These are phyloP conservation scores for Mycena latifolia DNA, from an alignment of 768 basidiomycete genomes.

Conservation along the genomic window DNA sequence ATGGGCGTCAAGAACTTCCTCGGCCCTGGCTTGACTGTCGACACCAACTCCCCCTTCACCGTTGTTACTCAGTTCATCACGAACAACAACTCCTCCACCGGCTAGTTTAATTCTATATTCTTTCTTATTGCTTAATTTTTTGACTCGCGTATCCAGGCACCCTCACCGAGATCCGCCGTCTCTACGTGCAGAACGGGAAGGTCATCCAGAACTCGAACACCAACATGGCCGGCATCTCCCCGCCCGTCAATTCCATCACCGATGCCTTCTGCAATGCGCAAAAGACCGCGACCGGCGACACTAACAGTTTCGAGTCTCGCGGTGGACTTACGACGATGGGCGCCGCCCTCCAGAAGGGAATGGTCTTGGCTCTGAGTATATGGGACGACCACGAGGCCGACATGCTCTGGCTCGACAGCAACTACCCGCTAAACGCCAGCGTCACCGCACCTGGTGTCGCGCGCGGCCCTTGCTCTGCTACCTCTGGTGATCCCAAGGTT, in stretches of 20 bases:
- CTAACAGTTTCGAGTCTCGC: slow-evolving; percentile 48
- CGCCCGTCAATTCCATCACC: slow-evolving; percentile 59
- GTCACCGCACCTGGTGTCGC: slow-evolving; percentile 37
- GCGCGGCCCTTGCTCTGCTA: slow-evolving; percentile 35
- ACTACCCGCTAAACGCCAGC: slow-evolving; percentile 44
- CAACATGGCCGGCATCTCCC: slow-evolving; percentile 57
- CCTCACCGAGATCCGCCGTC: slow-evolving; percentile 65
- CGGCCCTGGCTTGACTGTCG: slow-evolving; percentile 60
- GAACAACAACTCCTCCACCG: slow-evolving; percentile 48
- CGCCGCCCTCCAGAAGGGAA: slow-evolving; percentile 46
- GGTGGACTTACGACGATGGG: slow-evolving; percentile 48
- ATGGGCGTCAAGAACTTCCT: slow-evolving; percentile 62
- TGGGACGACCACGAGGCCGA: slow-evolving; percentile 56
- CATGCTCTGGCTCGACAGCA: slow-evolving; percentile 57
- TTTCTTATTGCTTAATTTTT: too few relatives aligned
- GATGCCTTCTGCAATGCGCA: slow-evolving; percentile 61
- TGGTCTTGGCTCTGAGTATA: slow-evolving; percentile 53
- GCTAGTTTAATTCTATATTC: slow-evolving; percentile 31
- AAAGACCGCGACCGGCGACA: slow-evolving; percentile 56
- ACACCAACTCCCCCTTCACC: slow-evolving; percentile 64
- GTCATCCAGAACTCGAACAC: slow-evolving; percentile 64
- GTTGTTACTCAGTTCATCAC: slow-evolving; percentile 68
- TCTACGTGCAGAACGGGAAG: slow-evolving; percentile 66
- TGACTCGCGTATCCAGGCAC: slow-evolving; percentile 35
- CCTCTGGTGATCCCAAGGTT: slow-evolving; percentile 50